phyloP scores from a whole-genome alignment of 1,284 basidiomycete species.

The Coriolopsis trogii region DNA sequence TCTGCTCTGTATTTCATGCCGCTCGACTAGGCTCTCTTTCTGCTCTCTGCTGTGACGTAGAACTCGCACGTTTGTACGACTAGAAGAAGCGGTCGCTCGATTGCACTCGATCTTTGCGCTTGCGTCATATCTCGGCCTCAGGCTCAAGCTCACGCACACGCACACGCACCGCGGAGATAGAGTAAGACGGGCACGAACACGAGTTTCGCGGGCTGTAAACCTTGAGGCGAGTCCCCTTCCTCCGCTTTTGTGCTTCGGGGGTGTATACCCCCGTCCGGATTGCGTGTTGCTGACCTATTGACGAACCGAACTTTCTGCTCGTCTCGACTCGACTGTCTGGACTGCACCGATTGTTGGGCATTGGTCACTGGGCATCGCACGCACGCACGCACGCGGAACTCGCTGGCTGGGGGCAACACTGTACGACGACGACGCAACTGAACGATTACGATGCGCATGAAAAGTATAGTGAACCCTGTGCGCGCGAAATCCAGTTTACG shows the following conservation, averaged over 20 bases:
- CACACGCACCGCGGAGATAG: slow-evolving; percentile 2
- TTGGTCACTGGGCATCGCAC: background rate
- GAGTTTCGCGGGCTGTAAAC: slow-evolving; percentile 9
- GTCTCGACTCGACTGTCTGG: too few species aligned
- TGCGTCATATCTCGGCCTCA: too few species aligned
- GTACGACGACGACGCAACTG: slow-evolving; percentile 8
- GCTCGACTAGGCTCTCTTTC: slow-evolving; percentile 2
- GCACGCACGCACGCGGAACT: background rate
- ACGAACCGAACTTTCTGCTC: too few species aligned
- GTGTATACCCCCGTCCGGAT: background rate
- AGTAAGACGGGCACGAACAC: background rate
- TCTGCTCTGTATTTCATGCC: slow-evolving; percentile 2
- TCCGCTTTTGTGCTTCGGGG: background rate
- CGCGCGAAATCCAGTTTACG: slow-evolving; percentile 13
- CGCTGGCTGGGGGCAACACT: background rate
- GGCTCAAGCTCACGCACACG: too few species aligned
- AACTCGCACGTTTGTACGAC: slow-evolving; percentile 7
- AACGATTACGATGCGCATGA: slow-evolving; percentile 17
- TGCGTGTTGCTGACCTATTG: background rate
- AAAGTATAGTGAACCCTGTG: slow-evolving; percentile 9
- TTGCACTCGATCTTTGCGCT: background rate
- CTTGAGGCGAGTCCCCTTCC: slow-evolving; percentile 11
- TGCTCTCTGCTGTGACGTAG: background rate
- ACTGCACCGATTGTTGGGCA: too few species aligned
- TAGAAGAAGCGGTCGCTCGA: background rate